phyloP scores from a whole-genome alignment of 345 rosid genomes.

The Syzygium aromaticum region DNA sequence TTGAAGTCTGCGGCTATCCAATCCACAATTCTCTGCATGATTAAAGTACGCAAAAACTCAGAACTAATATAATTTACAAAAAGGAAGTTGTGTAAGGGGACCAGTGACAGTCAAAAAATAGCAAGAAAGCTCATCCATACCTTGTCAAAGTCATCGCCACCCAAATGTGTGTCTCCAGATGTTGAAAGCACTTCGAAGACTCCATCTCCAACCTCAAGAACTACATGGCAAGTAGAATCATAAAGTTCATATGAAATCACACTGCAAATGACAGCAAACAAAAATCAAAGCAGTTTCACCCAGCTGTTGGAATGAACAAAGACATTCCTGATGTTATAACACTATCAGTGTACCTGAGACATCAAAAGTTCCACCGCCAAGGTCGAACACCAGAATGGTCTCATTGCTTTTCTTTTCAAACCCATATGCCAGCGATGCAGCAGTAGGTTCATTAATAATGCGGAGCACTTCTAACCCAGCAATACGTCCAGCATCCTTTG shows the following conservation, averaged over 20 bases:
- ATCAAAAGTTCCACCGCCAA: constrained; percentile 99
- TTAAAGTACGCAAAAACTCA: neutral
- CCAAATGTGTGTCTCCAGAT: constrained; percentile 97
- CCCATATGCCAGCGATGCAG: constrained; percentile 96
- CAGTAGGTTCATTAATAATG: constrained; percentile 95
- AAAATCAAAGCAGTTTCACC: neutral
- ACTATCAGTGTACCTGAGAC: constrained; percentile 62
- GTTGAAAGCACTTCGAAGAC: constrained; percentile 98
- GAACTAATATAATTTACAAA: neutral
- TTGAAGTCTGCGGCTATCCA: constrained; percentile 81
- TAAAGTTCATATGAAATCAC: neutral
- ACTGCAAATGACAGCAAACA: neutral
- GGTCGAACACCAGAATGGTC: constrained; percentile 95
- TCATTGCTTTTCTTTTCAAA: constrained; percentile 94
- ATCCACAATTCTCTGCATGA: constrained; percentile 81
- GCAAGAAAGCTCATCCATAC: constrained; percentile 8
- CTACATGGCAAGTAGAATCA: constrained; percentile 19
- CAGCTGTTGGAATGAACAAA: neutral
- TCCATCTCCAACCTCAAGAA: constrained; percentile 99
- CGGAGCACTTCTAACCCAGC: constrained; percentile 83
- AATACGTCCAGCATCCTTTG: constrained; percentile 94
- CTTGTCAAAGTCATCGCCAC: constrained; percentile 99
- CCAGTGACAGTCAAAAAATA: neutral
- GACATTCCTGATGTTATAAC: neutral
- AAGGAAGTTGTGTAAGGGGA: neutral